Evolutionary conservation across 2,329 filamentous ascomycete genomes (phyloP).

Genomic region (Camillea tinctor): DNA sequence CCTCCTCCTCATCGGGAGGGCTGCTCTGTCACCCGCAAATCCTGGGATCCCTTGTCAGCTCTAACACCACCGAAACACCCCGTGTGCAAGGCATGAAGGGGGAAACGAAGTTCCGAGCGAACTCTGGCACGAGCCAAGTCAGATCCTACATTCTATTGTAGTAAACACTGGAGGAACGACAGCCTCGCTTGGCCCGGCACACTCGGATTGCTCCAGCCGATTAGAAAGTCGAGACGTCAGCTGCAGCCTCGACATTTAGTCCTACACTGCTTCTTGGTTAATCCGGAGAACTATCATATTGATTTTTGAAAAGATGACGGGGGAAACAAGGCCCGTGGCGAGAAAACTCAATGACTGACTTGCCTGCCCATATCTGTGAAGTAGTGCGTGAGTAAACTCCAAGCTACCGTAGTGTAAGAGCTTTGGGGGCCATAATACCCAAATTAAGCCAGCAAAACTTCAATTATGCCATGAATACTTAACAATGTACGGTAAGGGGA

Average conservation of each 20-base stretch:
- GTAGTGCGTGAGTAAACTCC: background rate
- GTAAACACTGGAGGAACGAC: slow-evolving; percentile 4
- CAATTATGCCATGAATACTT: background rate
- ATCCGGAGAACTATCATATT: slow-evolving; percentile 1
- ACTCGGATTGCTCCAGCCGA: background rate
- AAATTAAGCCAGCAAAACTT: background rate
- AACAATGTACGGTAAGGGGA: background rate
- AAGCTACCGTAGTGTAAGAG: background rate
- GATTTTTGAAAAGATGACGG: background rate
- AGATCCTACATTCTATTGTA: background rate
- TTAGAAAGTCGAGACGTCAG: slow-evolving; percentile 13
- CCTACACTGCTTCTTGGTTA: slow-evolving; percentile 3
- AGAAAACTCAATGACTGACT: background rate
- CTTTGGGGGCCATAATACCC: background rate
- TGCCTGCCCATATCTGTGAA: background rate
- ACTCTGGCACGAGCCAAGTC: slow-evolving; percentile 25
- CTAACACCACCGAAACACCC: slow-evolving; percentile 24
- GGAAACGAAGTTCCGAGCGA: slow-evolving; percentile 22
- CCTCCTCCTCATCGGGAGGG: slow-evolving; percentile 5
- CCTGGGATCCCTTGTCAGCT: slow-evolving; percentile 17
- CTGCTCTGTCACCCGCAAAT: slow-evolving; percentile 8
- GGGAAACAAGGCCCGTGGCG: background rate
- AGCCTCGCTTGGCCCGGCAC: background rate
- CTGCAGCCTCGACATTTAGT: slow-evolving; percentile 9
- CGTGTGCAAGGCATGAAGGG: slow-evolving; percentile 23